A percentile compares a stretch with the other conserved stretches of the same genome.
Conservation (phyloP, 768 basidiomycete genomes). For the Suillus paluster region DNA sequence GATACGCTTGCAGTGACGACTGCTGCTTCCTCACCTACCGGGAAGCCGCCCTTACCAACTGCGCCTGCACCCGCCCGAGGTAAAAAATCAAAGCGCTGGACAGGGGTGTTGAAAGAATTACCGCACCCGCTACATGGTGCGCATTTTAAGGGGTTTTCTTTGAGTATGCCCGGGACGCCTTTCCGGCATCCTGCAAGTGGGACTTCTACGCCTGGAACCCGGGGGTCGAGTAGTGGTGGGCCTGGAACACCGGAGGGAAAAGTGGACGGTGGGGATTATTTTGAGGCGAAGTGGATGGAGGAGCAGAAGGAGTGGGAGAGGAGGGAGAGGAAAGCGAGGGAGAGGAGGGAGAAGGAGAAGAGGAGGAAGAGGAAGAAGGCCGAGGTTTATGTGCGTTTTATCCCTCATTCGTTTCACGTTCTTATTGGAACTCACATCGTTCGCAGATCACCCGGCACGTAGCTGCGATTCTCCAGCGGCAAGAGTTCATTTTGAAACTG, state of each 20-base stretch:
- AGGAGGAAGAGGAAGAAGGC: slow-evolving; percentile 68
- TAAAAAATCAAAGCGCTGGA: slow-evolving; percentile 35
- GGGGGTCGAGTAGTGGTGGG: not conserved
- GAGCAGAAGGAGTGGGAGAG: slow-evolving; percentile 45
- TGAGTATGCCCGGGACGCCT: slow-evolving; percentile 17
- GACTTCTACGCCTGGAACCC: slow-evolving; percentile 13
- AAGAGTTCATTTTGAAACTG: slow-evolving; percentile 86
- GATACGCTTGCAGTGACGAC: slow-evolving; percentile 21
- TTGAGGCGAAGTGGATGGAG: slow-evolving; percentile 33
- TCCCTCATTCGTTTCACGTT: slow-evolving; percentile 1
- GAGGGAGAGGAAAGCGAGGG: slow-evolving; percentile 43
- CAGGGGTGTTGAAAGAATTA: slow-evolving; percentile 44
- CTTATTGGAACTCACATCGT: not conserved
- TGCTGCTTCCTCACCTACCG: slow-evolving; percentile 18
- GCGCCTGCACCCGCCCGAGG: not conserved
- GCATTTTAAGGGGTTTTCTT: slow-evolving; percentile 20
- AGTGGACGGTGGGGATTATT: slow-evolving; percentile 31
- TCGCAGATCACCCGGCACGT: slow-evolving; percentile 76
- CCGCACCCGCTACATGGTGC: slow-evolving; percentile 30
- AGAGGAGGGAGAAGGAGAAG: slow-evolving; percentile 39
- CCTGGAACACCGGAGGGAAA: slow-evolving; percentile 17
- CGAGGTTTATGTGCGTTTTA: slow-evolving; percentile 70
- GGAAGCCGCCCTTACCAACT: too few species aligned
- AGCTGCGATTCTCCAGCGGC: slow-evolving; percentile 78
- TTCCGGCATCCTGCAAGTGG: not conserved